Evolutionary conservation across 2,329 filamentous ascomycete species (phyloP).

Genomic region (Rugonectria rugulosa): DNA sequence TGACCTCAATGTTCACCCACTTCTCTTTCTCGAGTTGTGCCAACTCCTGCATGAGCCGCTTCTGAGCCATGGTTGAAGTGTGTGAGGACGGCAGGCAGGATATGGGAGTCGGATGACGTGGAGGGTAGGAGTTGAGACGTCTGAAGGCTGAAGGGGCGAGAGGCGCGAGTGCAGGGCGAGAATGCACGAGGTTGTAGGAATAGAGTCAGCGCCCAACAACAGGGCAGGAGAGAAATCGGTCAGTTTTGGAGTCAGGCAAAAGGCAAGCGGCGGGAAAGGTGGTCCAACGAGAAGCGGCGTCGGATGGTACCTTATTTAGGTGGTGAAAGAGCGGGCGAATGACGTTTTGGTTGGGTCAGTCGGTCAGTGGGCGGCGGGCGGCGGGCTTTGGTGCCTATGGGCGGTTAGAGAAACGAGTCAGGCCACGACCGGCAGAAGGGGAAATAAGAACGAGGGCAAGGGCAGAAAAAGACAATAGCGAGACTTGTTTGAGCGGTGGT

Average conservation of each 20-base stretch:
- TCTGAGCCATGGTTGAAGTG: slow-evolving; percentile 58
- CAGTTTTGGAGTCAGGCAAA: slow-evolving; percentile 36
- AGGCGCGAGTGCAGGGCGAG: background rate
- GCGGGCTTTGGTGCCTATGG: background rate
- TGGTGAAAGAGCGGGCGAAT: slow-evolving; percentile 10
- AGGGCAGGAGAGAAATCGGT: slow-evolving; percentile 15
- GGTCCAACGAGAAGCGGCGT: slow-evolving; percentile 33
- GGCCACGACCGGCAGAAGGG: slow-evolving; percentile 2
- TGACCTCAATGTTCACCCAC: slow-evolving; percentile 89
- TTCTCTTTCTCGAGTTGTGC: slow-evolving; percentile 84
- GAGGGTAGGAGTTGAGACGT: background rate
- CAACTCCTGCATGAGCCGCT: slow-evolving; percentile 89
- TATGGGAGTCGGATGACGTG: background rate
- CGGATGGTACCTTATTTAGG: slow-evolving; percentile 34
- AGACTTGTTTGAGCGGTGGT: too few relatives aligned
- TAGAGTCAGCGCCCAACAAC: slow-evolving; percentile 11
- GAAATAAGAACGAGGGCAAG: background rate
- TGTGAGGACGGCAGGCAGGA: background rate
- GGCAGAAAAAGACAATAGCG: background rate
- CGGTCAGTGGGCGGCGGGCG: background rate
- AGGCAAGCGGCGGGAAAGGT: slow-evolving; percentile 37
- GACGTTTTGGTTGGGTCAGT: slow-evolving; percentile 16
- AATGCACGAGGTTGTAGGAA: background rate
- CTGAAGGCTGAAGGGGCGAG: background rate
- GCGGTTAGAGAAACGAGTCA: slow-evolving; percentile 6